Base-by-base conservation (phyloP, 257 asterid species). In the Scutellaria minor region DNA sequence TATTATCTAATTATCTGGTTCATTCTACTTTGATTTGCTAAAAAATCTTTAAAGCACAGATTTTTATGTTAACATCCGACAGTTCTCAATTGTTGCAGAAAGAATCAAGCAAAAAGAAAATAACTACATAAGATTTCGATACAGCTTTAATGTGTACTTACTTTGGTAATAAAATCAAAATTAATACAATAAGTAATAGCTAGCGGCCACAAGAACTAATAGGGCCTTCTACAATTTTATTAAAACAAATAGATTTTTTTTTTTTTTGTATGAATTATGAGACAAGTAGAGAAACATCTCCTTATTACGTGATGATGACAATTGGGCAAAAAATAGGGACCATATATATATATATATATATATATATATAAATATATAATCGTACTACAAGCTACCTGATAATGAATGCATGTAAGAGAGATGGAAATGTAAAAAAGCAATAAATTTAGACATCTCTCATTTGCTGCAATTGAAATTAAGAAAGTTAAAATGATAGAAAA, bases 271-370 rank as follows among this genome's bases (percentile, higher is more conserved):
- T 31, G 5, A 31, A 5, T 44, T 8, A 8, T 44, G 12, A 44
- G 48, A 44, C 4, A 0, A 6, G 48, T 44, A 44, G 48, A 44
- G 12, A 44, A 7, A 10, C 2, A 8, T 44, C 12, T 44, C 48
- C 12, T 20, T 13, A 46, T 14, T n/a, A 50, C 50, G 70, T 45
- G 72, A 63, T 57, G 40, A 58, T 63, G 77, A 70, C 73, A 77
- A 76, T 48, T 24, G 57, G 42, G 37, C 1, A 31, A 51, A 52
- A 56, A 76, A 22, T 2, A 52, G 68, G 80, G 80, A 62, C 80
- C 74, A 75, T 75, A 42, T 6, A 35, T 15, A 20, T 18, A 40
- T 56, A 56, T 7, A 12, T 5, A 14, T 0, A 8, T 37, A 20
- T 7, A 14, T 7, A 18, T n/a, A 13, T 37, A 35, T 35, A 10